phyloP scores from a whole-genome alignment of 2,329 filamentous ascomycete genomes.

The Zasmidium citrigriseum region DNA sequence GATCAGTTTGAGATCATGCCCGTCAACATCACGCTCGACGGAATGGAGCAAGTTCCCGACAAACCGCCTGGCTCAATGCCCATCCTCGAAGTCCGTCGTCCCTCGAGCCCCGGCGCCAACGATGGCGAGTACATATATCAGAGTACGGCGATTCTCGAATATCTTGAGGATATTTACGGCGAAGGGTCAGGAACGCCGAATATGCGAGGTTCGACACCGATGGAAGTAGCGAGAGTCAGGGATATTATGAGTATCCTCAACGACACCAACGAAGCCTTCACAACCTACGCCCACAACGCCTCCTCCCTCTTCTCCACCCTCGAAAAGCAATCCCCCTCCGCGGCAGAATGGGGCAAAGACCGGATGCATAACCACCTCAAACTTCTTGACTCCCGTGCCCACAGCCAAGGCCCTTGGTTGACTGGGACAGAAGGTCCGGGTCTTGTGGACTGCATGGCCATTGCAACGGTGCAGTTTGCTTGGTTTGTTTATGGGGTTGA shows the following conservation, averaged over 20 bases:
- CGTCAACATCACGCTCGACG: slow-evolving; percentile 4
- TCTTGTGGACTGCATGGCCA: slow-evolving; percentile 8
- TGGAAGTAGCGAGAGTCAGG: slow-evolving; percentile 1
- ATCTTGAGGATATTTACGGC: slow-evolving; percentile 15
- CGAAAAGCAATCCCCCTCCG: not conserved
- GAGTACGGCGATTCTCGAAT: slow-evolving; percentile 16
- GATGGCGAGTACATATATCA: slow-evolving; percentile 13
- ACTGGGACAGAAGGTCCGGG: not conserved
- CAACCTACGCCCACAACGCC: slow-evolving; percentile 6
- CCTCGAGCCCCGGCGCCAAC: not conserved
- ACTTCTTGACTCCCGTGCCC: slow-evolving; percentile 2
- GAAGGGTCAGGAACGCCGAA: slow-evolving; percentile 3
- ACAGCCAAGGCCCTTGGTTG: slow-evolving; percentile 1
- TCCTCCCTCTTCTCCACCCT: slow-evolving; percentile 3
- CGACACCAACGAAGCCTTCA: not conserved
- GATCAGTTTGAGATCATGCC: slow-evolving; percentile 8
- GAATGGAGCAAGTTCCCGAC: slow-evolving; percentile 9
- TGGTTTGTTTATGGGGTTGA: slow-evolving; percentile 7
- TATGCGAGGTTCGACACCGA: slow-evolving; percentile 8
- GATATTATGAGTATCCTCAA: slow-evolving; percentile 9
- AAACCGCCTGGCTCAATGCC: slow-evolving; percentile 15
- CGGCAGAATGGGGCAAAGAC: slow-evolving; percentile 6
- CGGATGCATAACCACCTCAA: slow-evolving; percentile 5
- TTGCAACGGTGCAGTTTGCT: slow-evolving; percentile 9
- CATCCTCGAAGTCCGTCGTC: slow-evolving; percentile 11